Base-by-base conservation (phyloP, 257 asterid species). In the Gardenia jasminoides region DNA sequence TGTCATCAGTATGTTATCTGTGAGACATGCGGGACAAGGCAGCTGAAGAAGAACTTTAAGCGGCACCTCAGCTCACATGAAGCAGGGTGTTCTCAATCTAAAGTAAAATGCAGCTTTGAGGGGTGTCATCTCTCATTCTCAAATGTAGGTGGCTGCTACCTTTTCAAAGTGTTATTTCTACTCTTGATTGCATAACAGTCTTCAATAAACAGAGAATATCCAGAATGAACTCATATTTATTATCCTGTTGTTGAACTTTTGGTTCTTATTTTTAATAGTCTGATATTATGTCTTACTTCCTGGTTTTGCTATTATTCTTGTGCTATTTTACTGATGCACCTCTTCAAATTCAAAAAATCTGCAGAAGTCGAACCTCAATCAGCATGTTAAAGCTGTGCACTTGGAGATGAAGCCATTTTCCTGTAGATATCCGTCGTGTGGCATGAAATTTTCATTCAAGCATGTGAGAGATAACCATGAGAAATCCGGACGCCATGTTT, bases 381-480 rank as follows among this genome's bases (percentile, higher is more conserved):
- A 91, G 75, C 99, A 93, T 58, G 71, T 93, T 72, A 92, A 92
- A 85, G 97, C 96, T 2, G 92, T 78, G 20, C 99, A 95, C 76
- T 75, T 85, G 52, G 90, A 88, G 82, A 79, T 84, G 41, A 92
- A 85, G 75, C 96, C 96, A 61, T 93, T 88, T 76, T 17, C 77
- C 41, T 95, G 99, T 72, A 56, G 92, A 44, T 76, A 90, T 41
- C 81, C 89, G 39, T 91, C 91, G 6, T 95, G 99, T 88, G 70
- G 87, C 71, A 82, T 73, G 97, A 88, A 68, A 78, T 95, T 93
- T 66, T 78, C 98, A 16, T 95, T 86, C 89, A 95, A 93, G 81
- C 99, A 95, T 5, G 99, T 92, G 72, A 87, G 98, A 85, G 92
- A 95, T 86, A 90, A 86, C 16, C 99, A 95, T 59, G 99, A 95